These are phyloP conservation scores for Xylariaceae sp. DNA, from an alignment of 2,329 filamentous ascomycete genomes.

Conservation along the genomic window DNA sequence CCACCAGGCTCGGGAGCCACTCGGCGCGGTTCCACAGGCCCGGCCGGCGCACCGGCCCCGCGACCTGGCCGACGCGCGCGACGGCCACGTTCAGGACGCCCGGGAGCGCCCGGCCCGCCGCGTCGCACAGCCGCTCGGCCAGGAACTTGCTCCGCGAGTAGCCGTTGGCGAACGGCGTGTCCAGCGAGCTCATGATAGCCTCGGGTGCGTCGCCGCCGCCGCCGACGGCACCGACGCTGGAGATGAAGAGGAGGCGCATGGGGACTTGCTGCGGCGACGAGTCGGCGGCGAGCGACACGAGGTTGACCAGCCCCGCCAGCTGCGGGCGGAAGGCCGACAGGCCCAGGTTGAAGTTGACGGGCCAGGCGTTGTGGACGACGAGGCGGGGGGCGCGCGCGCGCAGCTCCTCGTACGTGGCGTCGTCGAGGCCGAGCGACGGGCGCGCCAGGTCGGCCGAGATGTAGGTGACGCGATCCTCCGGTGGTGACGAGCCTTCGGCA, in stretches of 20 bases:
- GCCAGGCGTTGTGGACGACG: constrained; percentile 19
- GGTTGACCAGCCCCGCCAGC: constrained; percentile 13
- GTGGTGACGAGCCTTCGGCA: no score
- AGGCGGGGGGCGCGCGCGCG: constrained; percentile 6
- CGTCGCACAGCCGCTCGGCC: constrained; percentile 18
- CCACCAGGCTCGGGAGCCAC: constrained; percentile 34
- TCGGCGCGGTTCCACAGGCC: constrained; percentile 33
- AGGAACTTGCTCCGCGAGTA: constrained; percentile 22
- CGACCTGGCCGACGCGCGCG: constrained; percentile 22
- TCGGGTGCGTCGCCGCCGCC: constrained; percentile 9
- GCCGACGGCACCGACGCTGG: constrained; percentile 12
- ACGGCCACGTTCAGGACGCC: constrained; percentile 9
- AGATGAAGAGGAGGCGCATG: constrained; percentile 15
- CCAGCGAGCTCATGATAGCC: constrained; percentile 6
- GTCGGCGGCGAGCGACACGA: constrained; percentile 11
- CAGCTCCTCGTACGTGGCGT: constrained; percentile 8
- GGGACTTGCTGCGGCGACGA: constrained; percentile 1
- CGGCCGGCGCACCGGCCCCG: constrained; percentile 11
- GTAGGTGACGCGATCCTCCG: constrained; percentile 17
- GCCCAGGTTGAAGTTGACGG: constrained; percentile 18
- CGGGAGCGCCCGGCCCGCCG: constrained; percentile 9
- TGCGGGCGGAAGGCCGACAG: constrained; percentile 14
- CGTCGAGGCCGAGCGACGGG: constrained; percentile 12
- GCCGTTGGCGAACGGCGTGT: constrained; percentile 9
- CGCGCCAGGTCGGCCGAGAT: constrained; percentile 11